Percentiles rank a stretch among this genome's conserved stretches.
Conservation (phyloP, 2,329 filamentous ascomycete genomes). For the Aspergillus awamori region DNA sequence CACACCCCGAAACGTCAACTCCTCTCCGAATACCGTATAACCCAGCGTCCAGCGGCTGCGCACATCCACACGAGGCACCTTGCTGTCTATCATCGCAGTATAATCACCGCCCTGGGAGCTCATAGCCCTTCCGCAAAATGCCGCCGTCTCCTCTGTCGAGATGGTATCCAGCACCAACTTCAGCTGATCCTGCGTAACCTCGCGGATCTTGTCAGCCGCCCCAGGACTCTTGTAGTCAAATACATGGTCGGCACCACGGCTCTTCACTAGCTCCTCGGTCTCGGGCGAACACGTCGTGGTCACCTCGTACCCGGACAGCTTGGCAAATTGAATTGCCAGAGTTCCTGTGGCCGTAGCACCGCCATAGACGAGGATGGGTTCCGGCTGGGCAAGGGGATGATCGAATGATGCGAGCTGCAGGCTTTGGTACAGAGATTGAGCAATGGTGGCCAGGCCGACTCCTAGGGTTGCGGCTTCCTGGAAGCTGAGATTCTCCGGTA, state of each 20-base stretch:
- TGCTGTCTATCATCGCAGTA: constrained; percentile 25
- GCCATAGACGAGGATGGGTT: constrained; percentile 45
- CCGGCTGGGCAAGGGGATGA: constrained; percentile 20
- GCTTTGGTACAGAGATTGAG: constrained; percentile 46
- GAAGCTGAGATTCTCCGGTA: constrained; percentile 53
- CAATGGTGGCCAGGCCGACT: constrained; percentile 55
- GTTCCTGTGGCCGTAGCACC: constrained; percentile 41
- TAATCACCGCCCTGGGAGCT: constrained; percentile 34
- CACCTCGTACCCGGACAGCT: constrained; percentile 35
- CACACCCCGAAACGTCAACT: constrained; percentile 29
- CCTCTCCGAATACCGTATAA: constrained; percentile 37
- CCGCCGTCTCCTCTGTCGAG: constrained; percentile 25
- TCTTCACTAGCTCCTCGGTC: constrained; percentile 36
- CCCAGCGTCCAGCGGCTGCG: constrained; percentile 30
- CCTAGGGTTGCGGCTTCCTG: constrained; percentile 57
- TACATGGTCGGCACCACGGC: constrained; percentile 35
- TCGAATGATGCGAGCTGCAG: constrained; percentile 31
- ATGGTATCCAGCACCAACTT: constrained; percentile 41
- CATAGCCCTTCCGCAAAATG: constrained; percentile 37
- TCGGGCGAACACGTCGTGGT: constrained; percentile 38
- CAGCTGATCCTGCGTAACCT: constrained; percentile 33
- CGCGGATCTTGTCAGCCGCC: constrained; percentile 32
- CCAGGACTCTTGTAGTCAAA: constrained; percentile 35
- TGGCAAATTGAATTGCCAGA: constrained; percentile 44
- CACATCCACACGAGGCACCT: constrained; percentile 36